Conservation (phyloP, 805 yeast genomes). For the Pichia nanzhaoensis region DNA sequence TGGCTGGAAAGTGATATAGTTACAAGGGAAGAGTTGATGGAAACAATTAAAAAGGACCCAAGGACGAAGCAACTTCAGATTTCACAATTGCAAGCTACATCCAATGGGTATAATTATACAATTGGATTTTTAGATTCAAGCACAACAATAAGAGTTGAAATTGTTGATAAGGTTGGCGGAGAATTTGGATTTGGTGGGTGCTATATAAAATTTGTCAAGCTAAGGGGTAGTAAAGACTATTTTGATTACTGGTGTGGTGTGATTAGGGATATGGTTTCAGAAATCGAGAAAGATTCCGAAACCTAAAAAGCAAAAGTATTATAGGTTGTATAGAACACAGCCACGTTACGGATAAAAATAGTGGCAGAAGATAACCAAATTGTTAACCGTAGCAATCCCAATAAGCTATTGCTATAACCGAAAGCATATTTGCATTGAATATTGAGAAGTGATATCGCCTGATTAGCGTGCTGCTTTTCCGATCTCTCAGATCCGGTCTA, state of each 20-base stretch:
- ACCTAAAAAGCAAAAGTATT: no score
- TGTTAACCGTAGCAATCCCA: no score
- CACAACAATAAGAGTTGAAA: constrained; percentile 18
- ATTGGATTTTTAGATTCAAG: constrained; percentile 8
- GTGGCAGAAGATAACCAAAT: no score
- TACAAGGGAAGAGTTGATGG: constrained; percentile 4
- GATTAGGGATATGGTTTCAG: constrained; percentile 2
- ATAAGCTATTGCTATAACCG: no score
- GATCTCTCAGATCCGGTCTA: no score
- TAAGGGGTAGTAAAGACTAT: constrained; percentile 18
- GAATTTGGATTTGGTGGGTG: constrained; percentile 31
- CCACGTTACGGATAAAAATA: no score
- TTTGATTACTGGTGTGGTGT: constrained; percentile 19
- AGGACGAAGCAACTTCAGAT: constrained; percentile 1
- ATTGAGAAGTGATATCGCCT: no score
- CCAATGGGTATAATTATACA: constrained; percentile 7
- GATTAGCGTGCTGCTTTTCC: no score
- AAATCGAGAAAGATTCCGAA: constrained; percentile 3
- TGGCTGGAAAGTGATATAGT: constrained; percentile 13
- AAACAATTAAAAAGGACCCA: background rate
- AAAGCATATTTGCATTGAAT: no score
- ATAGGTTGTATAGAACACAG: no score
- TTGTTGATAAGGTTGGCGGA: constrained; percentile 24
- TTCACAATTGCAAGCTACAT: background rate
- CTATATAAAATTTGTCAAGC: constrained; percentile 20